Evolutionary conservation across 805 yeast species (phyloP), one percentile per base, ranked within the genome.

Genomic region (Metahyphopichia silvanorum): DNA sequence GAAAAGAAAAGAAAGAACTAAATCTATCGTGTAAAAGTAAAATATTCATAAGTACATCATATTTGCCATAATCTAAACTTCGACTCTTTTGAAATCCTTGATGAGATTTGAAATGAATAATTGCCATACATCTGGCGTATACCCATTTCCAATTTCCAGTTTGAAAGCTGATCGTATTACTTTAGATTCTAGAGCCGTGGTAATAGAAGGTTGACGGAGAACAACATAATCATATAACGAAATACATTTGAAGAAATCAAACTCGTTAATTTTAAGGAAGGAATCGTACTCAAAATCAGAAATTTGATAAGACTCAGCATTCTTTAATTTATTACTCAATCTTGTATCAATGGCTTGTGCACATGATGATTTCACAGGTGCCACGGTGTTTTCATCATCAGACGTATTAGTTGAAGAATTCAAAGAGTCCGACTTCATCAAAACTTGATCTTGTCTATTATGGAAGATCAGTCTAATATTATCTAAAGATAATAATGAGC

Each of bases 351-450:
- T 22, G 16, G 14, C 5, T 8, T 16, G 27, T 12, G 5, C 14
- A 10, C 7, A 8, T 14, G 7, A 7, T 14, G 8, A 14, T 27
- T 27, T 15, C 6, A 11, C n/a, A 10, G 9, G 9, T n/a, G 30
- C 14, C 8, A 27, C 9, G 13, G 30, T 27, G 30, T 27, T 21
- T 19, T 27, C 30, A 14, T 27, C 30, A 12, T 27, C 30, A 19
- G 30, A 27, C n/a, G 30, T 11, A 9, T 13, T 17, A 9, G 13
- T 10, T 6, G 30, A 27, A 7, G 30, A 27, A 14, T 27, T 27
- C 10, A 12, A 8, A 2, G 22, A 17, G 12, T 11, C 21, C 6
- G 15, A 12, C 11, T 14, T 14, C 9, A 17, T 13, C 16, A n/a
- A 7, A 9, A 13, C 14, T 7, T n/a, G 10, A 3, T 8, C 4